These are phyloP conservation scores for Eleusine coracana DNA, from an alignment of 176 grass and related monocot species.

Conservation along the genomic window DNA sequence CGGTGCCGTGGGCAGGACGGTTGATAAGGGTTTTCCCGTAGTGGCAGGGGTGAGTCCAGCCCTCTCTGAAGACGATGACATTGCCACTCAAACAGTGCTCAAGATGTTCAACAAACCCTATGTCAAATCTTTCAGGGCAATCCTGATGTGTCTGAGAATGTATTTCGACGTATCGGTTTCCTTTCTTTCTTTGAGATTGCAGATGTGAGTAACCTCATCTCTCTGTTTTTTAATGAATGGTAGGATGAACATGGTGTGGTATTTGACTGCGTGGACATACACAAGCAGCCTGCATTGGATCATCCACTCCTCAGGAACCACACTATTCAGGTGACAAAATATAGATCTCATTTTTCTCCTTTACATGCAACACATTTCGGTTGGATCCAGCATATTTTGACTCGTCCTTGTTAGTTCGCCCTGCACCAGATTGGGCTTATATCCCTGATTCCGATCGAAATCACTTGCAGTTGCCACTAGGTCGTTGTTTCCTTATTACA, in stretches of 20 bases:
- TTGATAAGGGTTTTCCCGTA: too few relatives aligned
- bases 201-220: background rate
- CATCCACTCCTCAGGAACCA: background rate
- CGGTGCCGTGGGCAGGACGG: too few relatives aligned
- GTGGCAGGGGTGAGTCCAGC: too few relatives aligned
- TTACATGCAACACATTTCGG: too few relatives aligned
- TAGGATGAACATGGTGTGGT: constrained; percentile 8
- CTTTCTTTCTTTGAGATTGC: background rate
- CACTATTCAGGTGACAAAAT: too few relatives aligned
- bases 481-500: too few relatives aligned
- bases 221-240: background rate
- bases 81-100: background rate
- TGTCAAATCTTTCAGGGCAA: constrained; percentile 22
- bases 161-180: background rate
- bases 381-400: too few relatives aligned
- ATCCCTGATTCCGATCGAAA: too few relatives aligned
- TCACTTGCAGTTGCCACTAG: too few relatives aligned
- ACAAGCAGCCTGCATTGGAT: constrained; percentile 6
- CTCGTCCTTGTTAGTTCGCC: too few relatives aligned
- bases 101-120: constrained; percentile 35
- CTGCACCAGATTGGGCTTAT: too few relatives aligned
- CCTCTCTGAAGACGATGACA: background rate
- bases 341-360: too few relatives aligned
- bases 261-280: constrained; percentile 10
- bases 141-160: background rate